A percentile compares a stretch with the other conserved stretches of the same genome.
Conservation (phyloP, 1,139 yeast species). For the Geotrichum cucujoidarum region DNA sequence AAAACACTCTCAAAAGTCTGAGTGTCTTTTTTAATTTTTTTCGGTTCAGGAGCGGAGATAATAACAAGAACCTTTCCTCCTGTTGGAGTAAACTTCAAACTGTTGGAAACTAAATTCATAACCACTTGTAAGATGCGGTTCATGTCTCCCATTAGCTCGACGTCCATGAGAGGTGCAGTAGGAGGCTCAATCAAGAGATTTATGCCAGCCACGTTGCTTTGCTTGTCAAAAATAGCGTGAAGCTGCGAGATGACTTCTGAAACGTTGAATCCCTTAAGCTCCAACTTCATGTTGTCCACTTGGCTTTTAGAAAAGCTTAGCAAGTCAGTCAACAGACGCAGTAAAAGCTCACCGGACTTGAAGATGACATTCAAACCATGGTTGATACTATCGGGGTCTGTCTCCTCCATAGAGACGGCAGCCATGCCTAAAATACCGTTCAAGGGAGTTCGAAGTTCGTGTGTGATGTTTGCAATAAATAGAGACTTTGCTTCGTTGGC, state of each 20-base stretch:
- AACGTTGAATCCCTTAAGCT: conserved; percentile 66
- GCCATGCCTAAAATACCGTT: conserved; percentile 95
- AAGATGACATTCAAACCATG: conserved; percentile 70
- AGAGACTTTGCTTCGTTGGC: conserved; percentile 94
- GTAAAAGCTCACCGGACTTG: conserved; percentile 76
- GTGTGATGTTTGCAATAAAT: conserved; percentile 89
- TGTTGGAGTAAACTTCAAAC: conserved; percentile 85
- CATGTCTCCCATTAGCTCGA: conserved; percentile 81
- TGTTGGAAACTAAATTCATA: conserved; percentile 86
- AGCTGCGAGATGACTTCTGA: conserved; percentile 78
- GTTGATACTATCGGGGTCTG: conserved; percentile 62
- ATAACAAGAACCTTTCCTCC: conserved; percentile 74
- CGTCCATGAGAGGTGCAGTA: conserved; percentile 36
- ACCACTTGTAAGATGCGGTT: conserved; percentile 87
- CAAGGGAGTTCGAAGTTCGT: conserved; percentile 84
- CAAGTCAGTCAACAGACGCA: conserved; percentile 81
- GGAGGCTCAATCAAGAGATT: conserved; percentile 40
- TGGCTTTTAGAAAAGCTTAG: conserved; percentile 84
- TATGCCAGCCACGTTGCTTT: conserved; percentile 75
- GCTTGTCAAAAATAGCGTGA: conserved; percentile 78
- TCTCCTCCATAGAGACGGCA: conserved; percentile 83
- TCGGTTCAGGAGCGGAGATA: conserved; percentile 32
- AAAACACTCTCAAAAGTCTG: too few species aligned
- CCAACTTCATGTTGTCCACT: conserved; percentile 64
- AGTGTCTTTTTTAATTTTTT: background rate